A percentile compares a stretch with the other conserved stretches of the same genome.
phyloP scores from a whole-genome alignment of 225 moss, liverwort and hornwort genomes.

The Sphagnum contortum region DNA sequence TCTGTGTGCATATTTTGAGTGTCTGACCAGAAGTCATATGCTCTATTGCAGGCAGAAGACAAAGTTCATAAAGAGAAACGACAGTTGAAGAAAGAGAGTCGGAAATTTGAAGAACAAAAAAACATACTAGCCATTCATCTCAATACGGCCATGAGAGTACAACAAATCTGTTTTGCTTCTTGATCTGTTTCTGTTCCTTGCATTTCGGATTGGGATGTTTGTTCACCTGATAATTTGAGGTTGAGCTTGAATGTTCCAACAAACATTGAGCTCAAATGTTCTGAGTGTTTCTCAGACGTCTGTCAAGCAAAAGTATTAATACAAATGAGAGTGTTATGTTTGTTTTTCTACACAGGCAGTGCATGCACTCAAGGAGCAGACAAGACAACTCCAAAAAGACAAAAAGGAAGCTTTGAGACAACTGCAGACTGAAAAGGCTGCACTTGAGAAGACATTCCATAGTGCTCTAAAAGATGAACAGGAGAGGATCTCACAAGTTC shows the following conservation, averaged over 20 bases:
- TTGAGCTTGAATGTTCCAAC: not conserved
- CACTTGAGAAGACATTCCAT: conserved; percentile 12
- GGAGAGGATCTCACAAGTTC: conserved; percentile 7
- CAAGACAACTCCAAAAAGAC: conserved; percentile 6
- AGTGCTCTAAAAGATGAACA: conserved; percentile 6
- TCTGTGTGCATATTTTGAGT: not conserved
- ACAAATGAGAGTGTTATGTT: not conserved
- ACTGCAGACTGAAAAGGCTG: conserved; percentile 9
- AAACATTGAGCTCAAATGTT: not conserved
- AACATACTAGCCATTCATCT: conserved; percentile 18
- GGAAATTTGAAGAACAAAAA: conserved; percentile 15
- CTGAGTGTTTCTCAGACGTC: not conserved
- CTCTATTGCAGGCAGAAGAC: conserved; percentile 19
- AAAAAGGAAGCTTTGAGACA: conserved; percentile 8
- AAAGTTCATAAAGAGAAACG: conserved; percentile 23
- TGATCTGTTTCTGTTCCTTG: not conserved
- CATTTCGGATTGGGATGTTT: not conserved
- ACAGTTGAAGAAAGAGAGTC: conserved; percentile 9
- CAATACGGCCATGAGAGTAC: conserved; percentile 12
- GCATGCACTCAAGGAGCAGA: conserved; percentile 15
- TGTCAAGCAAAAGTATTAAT: not conserved
- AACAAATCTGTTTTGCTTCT: not conserved
- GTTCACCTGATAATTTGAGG: not conserved
- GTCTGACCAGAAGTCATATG: no score
- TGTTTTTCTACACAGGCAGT: conserved; percentile 9